phyloP scores from a whole-genome alignment of 495 filamentous ascomycete genomes.

The Durotheca rogersii region DNA sequence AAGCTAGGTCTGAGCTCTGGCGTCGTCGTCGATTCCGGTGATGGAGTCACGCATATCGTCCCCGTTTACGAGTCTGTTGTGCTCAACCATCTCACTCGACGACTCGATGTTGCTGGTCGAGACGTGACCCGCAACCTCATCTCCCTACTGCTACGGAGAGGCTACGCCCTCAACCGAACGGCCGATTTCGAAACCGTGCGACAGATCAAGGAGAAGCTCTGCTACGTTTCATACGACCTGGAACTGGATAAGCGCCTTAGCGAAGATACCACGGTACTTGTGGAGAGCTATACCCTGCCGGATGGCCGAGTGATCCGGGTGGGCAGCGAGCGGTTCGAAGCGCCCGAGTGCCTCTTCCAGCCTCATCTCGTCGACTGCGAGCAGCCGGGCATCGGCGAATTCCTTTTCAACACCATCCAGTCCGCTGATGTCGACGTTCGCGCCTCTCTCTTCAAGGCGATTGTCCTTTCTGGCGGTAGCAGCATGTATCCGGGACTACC shows the following conservation, averaged over 20 bases:
- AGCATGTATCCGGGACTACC: slow-evolving; percentile 99
- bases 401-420: slow-evolving; percentile 98
- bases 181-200: slow-evolving; percentile 99
- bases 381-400: slow-evolving; percentile 92
- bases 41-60: slow-evolving; percentile 97
- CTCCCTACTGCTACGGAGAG: slow-evolving; percentile 86
- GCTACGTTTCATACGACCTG: slow-evolving; percentile 98
- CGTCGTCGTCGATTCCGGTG: slow-evolving; percentile 96
- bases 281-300: slow-evolving; percentile 95
- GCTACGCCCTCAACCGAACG: slow-evolving; percentile 96
- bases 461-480: slow-evolving; percentile 93
- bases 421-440: slow-evolving; percentile 92
- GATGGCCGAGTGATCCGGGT: slow-evolving; percentile 95
- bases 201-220: slow-evolving; percentile 99
- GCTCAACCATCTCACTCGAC: slow-evolving; percentile 90
- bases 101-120: slow-evolving; percentile 92
- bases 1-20: slow-evolving; percentile 80
- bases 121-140: slow-evolving; percentile 98
- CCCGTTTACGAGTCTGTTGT: slow-evolving; percentile 97
- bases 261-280: slow-evolving; percentile 96
- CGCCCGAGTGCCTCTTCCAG: slow-evolving; percentile 97
- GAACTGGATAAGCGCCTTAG: slow-evolving; percentile 92
- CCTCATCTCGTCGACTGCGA: slow-evolving; percentile 97
- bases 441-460: slow-evolving; percentile 89
- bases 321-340: slow-evolving; percentile 95